Evolutionary conservation across 129 eudicot species (phyloP), one percentile per base, ranked within the genome.

Genomic region (Cynara cardunculus): DNA sequence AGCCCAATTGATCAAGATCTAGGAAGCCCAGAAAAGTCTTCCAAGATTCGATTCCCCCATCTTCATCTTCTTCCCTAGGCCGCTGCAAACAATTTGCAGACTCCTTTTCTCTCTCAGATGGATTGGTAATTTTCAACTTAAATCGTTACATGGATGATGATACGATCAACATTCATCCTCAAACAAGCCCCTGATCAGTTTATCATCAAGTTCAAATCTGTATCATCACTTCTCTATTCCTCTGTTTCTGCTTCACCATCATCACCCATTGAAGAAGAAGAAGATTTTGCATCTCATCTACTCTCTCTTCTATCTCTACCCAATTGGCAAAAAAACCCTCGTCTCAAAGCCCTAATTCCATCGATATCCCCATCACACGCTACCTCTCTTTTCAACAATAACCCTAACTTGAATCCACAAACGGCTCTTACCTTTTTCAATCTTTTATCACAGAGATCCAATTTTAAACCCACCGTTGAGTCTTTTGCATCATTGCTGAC

Each of bases 311-410:
- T 91, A 16, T 86, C 91, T 13, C 39, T 39, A 2, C 98, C 95
- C 30, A 88, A 88, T 70, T 91, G 93, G 90, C 88, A 85, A 21
- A 88, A 85, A 39, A 86, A 91, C 86, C 91, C 97, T 3, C 72
- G 80, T 24, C 73, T 94, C 84, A 84, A 65, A 49, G 79, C 77
- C 71, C 61, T 91, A 32, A 80, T 91, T 68, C 89, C 92, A 2
- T 70, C 80, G 16, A 30, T 93, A 21, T 84, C 95, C 69, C 84
- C 91, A 26, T 82, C 90, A 5, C 83, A 87, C 44, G 73, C 91
- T 39, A 75, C 91, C 19, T 68, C 74, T 5, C 74, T 94, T 79
- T 87, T 94, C 80, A 37, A 85, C 12, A 78, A 80, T 5, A 53
- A 81, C 75, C 92, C 94, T 62, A 73, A 82, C 80, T 84, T 94